These are phyloP conservation scores for Kappamyces sp. DNA, from an alignment of 192 early-diverging fungal genomes.

Conservation along the genomic window DNA sequence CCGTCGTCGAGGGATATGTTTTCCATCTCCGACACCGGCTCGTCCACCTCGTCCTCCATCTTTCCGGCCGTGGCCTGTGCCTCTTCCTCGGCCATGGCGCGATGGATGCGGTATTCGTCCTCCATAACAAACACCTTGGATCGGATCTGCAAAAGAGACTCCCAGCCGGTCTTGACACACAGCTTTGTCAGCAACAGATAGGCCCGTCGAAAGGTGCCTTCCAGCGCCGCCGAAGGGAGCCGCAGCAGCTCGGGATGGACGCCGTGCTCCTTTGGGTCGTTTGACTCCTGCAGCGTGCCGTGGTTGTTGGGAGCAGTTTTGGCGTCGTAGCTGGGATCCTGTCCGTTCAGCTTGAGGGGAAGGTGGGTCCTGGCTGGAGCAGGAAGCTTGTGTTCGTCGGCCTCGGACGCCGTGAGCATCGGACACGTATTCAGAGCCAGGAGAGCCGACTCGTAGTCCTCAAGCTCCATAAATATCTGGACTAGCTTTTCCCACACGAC, in stretches of 20 bases:
- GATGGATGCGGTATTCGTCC: slow-evolving; percentile 82
- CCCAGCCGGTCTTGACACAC: slow-evolving; percentile 87
- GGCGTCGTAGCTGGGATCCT: slow-evolving; percentile 55
- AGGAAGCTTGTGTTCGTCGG: slow-evolving; percentile 82
- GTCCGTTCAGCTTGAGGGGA: slow-evolving; percentile 58
- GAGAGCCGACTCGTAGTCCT: slow-evolving; percentile 81
- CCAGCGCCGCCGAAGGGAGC: slow-evolving; percentile 80
- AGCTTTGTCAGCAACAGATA: slow-evolving; percentile 78
- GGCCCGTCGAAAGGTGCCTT: slow-evolving; percentile 89
- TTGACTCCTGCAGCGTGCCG: slow-evolving; percentile 42
- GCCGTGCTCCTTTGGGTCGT: slow-evolving; percentile 48
- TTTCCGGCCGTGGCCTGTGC: slow-evolving; percentile 24
- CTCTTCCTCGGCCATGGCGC: slow-evolving; percentile 67
- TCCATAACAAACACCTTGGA: slow-evolving; percentile 98
- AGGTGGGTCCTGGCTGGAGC: slow-evolving; percentile 80
- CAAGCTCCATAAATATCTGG: slow-evolving; percentile 82
- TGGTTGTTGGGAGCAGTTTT: slow-evolving; percentile 30
- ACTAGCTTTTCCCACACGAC: slow-evolving; percentile 93
- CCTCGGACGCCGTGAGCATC: slow-evolving; percentile 82
- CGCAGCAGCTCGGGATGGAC: slow-evolving; percentile 67
- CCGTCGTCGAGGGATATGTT: slow-evolving; percentile 31
- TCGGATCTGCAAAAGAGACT: slow-evolving; percentile 80
- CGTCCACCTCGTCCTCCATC: slow-evolving; percentile 28
- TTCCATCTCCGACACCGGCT: slow-evolving; percentile 41
- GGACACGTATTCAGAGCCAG: slow-evolving; percentile 96